Conservation (phyloP, 441 rosid genomes). For the Metrosideros polymorpha region DNA sequence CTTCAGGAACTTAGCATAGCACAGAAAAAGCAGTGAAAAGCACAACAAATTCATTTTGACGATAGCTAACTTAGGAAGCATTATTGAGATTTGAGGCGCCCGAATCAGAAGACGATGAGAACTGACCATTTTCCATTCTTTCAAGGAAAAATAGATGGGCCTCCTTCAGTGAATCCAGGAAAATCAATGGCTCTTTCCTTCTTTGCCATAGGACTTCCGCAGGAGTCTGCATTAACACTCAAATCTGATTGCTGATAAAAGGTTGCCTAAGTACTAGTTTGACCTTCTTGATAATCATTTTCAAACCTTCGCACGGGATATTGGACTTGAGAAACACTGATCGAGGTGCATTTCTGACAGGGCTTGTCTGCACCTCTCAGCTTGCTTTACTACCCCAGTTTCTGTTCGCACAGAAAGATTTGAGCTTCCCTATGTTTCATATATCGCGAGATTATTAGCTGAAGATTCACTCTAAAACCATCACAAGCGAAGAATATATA, state of each 20-base stretch:
- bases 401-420: constrained; percentile 49
- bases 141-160: constrained; percentile 52
- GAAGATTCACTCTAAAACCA: background rate
- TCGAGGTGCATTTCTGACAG: constrained; percentile 32
- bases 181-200: constrained; percentile 43
- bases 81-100: background rate
- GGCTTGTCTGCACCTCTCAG: constrained; percentile 43
- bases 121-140: constrained; percentile 68
- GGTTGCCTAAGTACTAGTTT: background rate
- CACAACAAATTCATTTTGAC: background rate
- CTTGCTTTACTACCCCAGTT: constrained; percentile 45
- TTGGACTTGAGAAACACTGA: constrained; percentile 56
- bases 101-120: background rate
- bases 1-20: too few species aligned
- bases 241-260: background rate
- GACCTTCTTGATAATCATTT: background rate
- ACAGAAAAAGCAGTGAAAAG: too few species aligned
- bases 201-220: constrained; percentile 55
- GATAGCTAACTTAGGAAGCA: background rate
- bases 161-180: constrained; percentile 55
- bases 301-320: constrained; percentile 60
- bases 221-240: constrained; percentile 30
- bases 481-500: background rate
- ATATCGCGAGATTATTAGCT: background rate
- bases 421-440: constrained; percentile 39